A percentile compares a stretch with the other conserved stretches of the same genome.
Evolutionary conservation across 2,329 filamentous ascomycete genomes (phyloP).

Genomic region (Rachicladosporium sp.): DNA sequence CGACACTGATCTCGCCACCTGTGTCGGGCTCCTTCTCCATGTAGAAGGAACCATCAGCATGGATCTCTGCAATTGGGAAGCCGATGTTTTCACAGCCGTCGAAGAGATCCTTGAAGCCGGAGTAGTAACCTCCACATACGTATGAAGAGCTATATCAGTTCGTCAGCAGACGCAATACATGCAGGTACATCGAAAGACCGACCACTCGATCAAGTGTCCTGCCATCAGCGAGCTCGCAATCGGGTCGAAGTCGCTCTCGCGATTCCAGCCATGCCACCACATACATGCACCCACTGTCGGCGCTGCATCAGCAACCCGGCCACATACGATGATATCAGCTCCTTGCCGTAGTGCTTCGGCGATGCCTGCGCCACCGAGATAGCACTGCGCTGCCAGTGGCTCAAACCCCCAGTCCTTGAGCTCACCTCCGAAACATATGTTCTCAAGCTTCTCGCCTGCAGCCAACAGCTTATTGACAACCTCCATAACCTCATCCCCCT

Average conservation of each 20-base stretch:
- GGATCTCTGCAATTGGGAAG: conserved; percentile 26
- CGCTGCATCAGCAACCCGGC: conserved; percentile 32
- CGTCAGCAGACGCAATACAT: no score
- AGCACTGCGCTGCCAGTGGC: conserved; percentile 25
- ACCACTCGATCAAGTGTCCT: conserved; percentile 33
- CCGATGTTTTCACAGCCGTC: conserved; percentile 32
- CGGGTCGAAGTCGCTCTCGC: conserved; percentile 25
- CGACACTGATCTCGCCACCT: conserved; percentile 29
- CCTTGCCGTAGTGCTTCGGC: conserved; percentile 28
- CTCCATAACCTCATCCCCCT: conserved; percentile 29
- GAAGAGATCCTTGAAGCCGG: conserved; percentile 28
- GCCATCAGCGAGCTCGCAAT: conserved; percentile 31
- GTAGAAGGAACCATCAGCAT: conserved; percentile 22
- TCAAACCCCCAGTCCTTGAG: conserved; percentile 23
- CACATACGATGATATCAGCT: conserved; percentile 35
- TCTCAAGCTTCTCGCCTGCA: conserved; percentile 22
- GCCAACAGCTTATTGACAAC: conserved; percentile 26
- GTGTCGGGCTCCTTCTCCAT: conserved; percentile 27
- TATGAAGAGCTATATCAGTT: conserved; percentile 22
- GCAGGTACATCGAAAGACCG: not conserved
- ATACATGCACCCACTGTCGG: conserved; percentile 32
- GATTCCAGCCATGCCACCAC: conserved; percentile 34
- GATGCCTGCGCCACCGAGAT: conserved; percentile 33
- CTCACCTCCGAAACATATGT: conserved; percentile 27
- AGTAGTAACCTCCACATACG: conserved; percentile 33